Evolutionary conservation across 2,329 filamentous ascomycete species (phyloP), one percentile per base, ranked within the genome.

Genomic region (Colletotrichum acutatum): DNA sequence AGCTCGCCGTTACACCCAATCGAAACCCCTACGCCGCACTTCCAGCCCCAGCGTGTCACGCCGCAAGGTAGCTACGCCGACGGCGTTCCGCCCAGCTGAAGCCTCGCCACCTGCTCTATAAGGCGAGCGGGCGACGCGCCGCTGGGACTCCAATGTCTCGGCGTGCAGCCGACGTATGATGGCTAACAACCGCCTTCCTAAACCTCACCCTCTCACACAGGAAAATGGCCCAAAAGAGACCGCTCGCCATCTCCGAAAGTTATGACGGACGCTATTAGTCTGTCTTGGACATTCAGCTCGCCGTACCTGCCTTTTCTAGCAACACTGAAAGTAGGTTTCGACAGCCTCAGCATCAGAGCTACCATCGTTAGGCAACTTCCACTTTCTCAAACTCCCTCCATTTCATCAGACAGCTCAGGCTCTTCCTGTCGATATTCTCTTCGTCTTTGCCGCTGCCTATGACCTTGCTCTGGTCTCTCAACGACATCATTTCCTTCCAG

Each of bases 71-170:
- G 58, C 53, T 58, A 66, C 37, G 42, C 69, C 69, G 58, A 56
- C 24, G 66, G 69, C 66, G 59, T 32, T 32, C 65, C 53, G 66
- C 32, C 42, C 56, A 46, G 34, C 6, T 14, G 37, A 34, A 46
- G 19, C 34, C 14, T 32, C 37, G 5, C 24, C 58, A 63, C 28
- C 30, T 59, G 14, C 14, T 58, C 4, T 6, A 63, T 64, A 32
- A 37, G 28, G 28, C 14, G 24, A 64, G 8, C 16, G 5, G 22
- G 14, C 12, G 19, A 6, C 6, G 28, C 34, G 22, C 12, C 12
- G 62, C 5, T 37, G 34, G 57, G 5, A 30, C 16, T 49, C 30
- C 16, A 54, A 22, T 56, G 16, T 60, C 56, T 66, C 49, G n/a
- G 12, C 32, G n/a, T 67, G 5, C 4, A 52, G 30, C 14, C 11